Base-by-base conservation (phyloP, 768 basidiomycete species). In the Lactarius indigo region DNA sequence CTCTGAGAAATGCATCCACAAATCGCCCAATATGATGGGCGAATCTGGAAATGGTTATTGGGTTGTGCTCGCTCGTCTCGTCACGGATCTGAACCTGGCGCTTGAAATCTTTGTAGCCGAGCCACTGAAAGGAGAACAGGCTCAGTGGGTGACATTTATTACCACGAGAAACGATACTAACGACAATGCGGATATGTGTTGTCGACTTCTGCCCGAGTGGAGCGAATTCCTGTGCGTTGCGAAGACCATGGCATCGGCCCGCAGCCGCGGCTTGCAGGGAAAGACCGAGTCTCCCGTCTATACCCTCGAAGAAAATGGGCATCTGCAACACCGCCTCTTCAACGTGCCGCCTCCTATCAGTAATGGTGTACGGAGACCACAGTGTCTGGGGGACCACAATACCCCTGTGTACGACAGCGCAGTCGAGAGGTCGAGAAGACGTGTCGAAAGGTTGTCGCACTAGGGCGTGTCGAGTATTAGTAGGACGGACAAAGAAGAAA, bases 351-450 rank as follows among this genome's bases (percentile, higher is more conserved):
- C 8, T 57, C 50, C 5, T 28, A 23, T 68, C 67, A 3, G 28
- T 57, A 17, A 28, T 59, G 4, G 30, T 41, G 17, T 42, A 18
- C 15, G 17, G 17, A 15, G 41, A 18, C 41, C 41, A 42, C 41
- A 42, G 18, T 15, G 30, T 44, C 47, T 67, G 66, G 17, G 66
- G 66, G 3, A 67, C 62, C 30, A 67, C 47, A 2, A 57, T 39
- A 9, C 65, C 65, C 3, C 5, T 3, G 6, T 1, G 0, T 33
- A 61, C 33, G 28, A 61, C 18, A 20, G 17, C 5, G 17, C 59
- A 56, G 44, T 66, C 65, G n/a, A 66, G 23, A 2, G 33, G n/a
- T 33, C 42, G 57, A n/a, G 3, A 6, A 20, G 3, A 5, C 10
- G 12, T 23, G 18, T 5, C 28, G 28, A 52, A 26, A 47, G 37